Evolutionary conservation across 768 basidiomycete genomes (phyloP).

Genomic region (Xerocomellus chrysenteron): DNA sequence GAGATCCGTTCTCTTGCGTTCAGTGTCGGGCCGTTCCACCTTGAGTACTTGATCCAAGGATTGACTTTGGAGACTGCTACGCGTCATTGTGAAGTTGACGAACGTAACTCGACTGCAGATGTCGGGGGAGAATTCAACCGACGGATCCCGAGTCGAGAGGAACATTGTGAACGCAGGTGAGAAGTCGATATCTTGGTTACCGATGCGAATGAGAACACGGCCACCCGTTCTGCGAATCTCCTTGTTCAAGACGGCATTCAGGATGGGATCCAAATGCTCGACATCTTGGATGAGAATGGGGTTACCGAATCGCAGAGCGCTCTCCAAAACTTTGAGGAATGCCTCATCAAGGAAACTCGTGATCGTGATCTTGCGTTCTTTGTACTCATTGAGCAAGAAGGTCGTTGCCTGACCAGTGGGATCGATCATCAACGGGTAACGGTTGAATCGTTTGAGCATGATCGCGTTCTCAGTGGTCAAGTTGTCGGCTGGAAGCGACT

Average conservation of each 20-base stretch:
- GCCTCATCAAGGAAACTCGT: conserved; percentile 99
- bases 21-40: conserved; percentile 95
- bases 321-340: conserved; percentile 97
- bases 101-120: conserved; percentile 97
- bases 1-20: conserved; percentile 91
- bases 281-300: conserved; percentile 97
- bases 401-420: conserved; percentile 96
- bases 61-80: conserved; percentile 97
- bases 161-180: conserved; percentile 99
- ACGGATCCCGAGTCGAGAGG: conserved; percentile 94
- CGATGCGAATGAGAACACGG: conserved; percentile 93
- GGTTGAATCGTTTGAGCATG: conserved; percentile 97
- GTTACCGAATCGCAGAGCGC: conserved; percentile 97
- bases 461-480: conserved; percentile 99
- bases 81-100: conserved; percentile 98
- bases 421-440: conserved; percentile 97
- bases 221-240: conserved; percentile 96
- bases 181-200: conserved; percentile 98
- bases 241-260: conserved; percentile 95
- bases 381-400: conserved; percentile 93
- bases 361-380: conserved; percentile 94
- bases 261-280: conserved; percentile 94
- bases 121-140: conserved; percentile 96
- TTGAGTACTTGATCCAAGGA: conserved; percentile 96
- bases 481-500: conserved; percentile 92